A percentile compares a stretch with the other conserved stretches of the same genome.
phyloP scores from a whole-genome alignment of 1,139 yeast species.

The Saccharomyces hybrid region DNA sequence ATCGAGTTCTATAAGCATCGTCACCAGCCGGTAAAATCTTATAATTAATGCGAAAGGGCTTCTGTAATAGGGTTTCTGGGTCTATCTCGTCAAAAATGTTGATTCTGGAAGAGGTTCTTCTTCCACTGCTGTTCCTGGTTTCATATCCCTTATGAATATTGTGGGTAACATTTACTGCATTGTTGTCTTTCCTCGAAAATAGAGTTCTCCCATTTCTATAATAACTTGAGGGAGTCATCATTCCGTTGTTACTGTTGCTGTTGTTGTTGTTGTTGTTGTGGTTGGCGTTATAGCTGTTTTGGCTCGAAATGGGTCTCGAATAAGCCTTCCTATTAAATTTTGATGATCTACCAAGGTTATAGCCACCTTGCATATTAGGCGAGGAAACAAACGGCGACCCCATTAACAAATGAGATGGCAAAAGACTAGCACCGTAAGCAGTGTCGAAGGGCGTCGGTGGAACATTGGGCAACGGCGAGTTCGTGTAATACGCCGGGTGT shows the following conservation, averaged over 20 bases:
- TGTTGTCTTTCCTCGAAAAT: neutral
- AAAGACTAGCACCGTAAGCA: conserved; percentile 52
- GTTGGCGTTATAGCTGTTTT: conserved; percentile 1
- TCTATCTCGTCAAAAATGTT: conserved; percentile 16
- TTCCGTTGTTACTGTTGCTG: neutral
- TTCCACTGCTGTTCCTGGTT: neutral
- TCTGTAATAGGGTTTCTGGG: conserved; percentile 15
- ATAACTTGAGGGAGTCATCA: neutral
- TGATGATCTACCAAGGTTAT: conserved; percentile 19
- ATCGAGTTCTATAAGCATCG: conserved; percentile 29
- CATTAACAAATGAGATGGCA: conserved; percentile 61
- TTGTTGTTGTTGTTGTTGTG: neutral
- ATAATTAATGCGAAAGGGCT: conserved; percentile 22
- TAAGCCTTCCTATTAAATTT: conserved; percentile 1
- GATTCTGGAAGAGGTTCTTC: conserved; percentile 6
- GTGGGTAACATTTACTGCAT: neutral
- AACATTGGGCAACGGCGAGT: conserved; percentile 23
- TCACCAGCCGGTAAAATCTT: conserved; percentile 28
- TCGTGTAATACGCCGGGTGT: conserved; percentile 12
- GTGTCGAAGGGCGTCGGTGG: conserved; percentile 49
- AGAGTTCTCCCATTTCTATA: neutral
- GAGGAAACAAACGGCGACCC: conserved; percentile 61
- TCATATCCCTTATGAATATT: neutral
- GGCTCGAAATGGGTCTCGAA: conserved; percentile 7
- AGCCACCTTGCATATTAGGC: conserved; percentile 25